phyloP scores from a whole-genome alignment of 768 basidiomycete species.

The Pleurotus tuber-regium region DNA sequence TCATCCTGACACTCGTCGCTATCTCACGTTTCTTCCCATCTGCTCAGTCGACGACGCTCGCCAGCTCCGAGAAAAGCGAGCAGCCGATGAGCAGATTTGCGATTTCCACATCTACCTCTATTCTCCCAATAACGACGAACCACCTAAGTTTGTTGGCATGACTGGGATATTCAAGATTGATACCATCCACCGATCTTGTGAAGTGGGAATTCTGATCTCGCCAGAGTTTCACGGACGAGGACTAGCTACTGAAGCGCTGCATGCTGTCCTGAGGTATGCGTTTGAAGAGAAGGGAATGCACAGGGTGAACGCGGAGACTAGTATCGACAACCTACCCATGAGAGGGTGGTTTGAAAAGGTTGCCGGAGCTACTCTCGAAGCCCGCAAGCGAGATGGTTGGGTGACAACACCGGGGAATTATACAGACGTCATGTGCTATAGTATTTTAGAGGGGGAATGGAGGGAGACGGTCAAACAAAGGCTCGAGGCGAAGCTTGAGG shows the following conservation, averaged over 20 bases:
- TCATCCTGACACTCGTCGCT: conserved; percentile 35
- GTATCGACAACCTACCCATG: conserved; percentile 41
- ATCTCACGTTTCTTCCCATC: conserved; percentile 31
- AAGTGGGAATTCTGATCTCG: conserved; percentile 38
- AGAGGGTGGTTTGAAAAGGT: conserved; percentile 43
- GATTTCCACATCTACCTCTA: conserved; percentile 38
- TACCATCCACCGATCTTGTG: conserved; percentile 31
- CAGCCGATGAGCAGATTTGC: conserved; percentile 27
- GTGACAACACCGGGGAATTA: conserved; percentile 31
- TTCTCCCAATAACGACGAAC: conserved; percentile 21
- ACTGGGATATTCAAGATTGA: conserved; percentile 39
- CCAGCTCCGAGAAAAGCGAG: conserved; percentile 30
- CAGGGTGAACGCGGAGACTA: conserved; percentile 40
- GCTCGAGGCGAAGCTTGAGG: conserved; percentile 26
- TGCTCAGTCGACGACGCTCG: conserved; percentile 34
- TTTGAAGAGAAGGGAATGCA: conserved; percentile 43
- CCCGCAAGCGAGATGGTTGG: conserved; percentile 38
- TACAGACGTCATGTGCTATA: conserved; percentile 38
- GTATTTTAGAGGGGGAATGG: conserved; percentile 44
- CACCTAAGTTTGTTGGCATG: conserved; percentile 31
- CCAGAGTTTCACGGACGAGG: conserved; percentile 35
- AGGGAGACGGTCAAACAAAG: conserved; percentile 27
- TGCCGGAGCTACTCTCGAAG: conserved; percentile 37
- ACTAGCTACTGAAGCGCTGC: conserved; percentile 43
- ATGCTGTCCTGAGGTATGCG: conserved; percentile 34